Percentiles rank a stretch among this genome's conserved stretches.
Conservation (phyloP, 2,329 filamentous ascomycete genomes). For the Ramularia endophylla region DNA sequence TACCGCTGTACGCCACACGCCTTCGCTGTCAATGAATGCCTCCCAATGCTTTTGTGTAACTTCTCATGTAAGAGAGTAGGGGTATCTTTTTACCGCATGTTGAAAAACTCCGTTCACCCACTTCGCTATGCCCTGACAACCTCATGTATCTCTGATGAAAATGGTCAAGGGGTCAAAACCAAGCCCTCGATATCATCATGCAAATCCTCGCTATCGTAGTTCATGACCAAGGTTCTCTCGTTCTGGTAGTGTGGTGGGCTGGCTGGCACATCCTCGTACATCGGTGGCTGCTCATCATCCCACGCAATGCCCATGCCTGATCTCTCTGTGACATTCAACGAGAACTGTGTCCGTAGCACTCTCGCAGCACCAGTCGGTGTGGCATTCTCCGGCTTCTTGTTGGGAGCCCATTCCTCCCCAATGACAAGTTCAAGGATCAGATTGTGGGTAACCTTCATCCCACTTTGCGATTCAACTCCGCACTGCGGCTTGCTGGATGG, state of each 20-base stretch:
- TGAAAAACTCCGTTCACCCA: too few species aligned
- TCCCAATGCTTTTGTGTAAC: too few species aligned
- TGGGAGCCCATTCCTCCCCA: slow-evolving; percentile 73
- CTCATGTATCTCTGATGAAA: too few species aligned
- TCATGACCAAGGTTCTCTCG: slow-evolving; percentile 33
- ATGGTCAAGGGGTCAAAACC: slow-evolving; percentile 4
- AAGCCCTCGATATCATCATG: slow-evolving; percentile 43
- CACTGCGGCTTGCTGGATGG: slow-evolving; percentile 63
- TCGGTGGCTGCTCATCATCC: slow-evolving; percentile 91
- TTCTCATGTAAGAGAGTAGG: too few species aligned
- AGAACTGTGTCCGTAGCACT: slow-evolving; percentile 89
- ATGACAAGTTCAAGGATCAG: slow-evolving; percentile 92
- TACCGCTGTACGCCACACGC: too few species aligned
- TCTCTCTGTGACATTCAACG: slow-evolving; percentile 72
- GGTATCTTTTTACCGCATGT: too few species aligned
- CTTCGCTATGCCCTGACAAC: too few species aligned
- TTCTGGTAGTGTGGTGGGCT: slow-evolving; percentile 6
- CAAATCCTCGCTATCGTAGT: slow-evolving; percentile 43
- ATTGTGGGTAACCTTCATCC: slow-evolving; percentile 74
- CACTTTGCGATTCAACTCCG: slow-evolving; percentile 67
- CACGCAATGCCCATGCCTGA: slow-evolving; percentile 86
- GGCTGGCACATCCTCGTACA: slow-evolving; percentile 83
- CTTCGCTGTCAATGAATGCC: too few species aligned
- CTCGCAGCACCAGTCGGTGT: slow-evolving; percentile 86
- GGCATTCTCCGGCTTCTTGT: slow-evolving; percentile 64